These are phyloP conservation scores for Coniochaeta sp. DNA, from an alignment of 2,329 filamentous ascomycete species.

Conservation along the genomic window DNA sequence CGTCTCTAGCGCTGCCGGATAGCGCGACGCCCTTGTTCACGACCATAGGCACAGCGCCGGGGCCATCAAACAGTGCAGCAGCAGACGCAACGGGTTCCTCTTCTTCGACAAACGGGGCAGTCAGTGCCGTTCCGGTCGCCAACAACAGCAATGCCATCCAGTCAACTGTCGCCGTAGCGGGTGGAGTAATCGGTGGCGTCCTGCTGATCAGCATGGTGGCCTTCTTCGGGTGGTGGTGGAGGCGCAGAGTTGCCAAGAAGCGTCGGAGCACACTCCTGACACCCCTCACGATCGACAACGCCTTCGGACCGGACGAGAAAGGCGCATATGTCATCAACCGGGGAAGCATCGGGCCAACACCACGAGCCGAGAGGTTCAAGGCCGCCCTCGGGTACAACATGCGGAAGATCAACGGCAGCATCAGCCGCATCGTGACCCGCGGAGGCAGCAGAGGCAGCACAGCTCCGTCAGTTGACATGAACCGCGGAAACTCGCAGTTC, in stretches of 20 bases:
- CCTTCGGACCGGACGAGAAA: conserved; percentile 18
- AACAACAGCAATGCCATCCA: conserved; percentile 17
- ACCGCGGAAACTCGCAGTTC: conserved; percentile 48
- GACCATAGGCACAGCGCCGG: conserved; percentile 10
- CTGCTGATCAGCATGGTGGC: conserved; percentile 36
- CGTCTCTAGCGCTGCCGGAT: conserved; percentile 6
- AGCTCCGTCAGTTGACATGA: conserved; percentile 37
- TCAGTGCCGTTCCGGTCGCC: conserved; percentile 10
- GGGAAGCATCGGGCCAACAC: conserved; percentile 41
- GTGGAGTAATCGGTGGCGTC: conserved; percentile 42
- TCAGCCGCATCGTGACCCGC: conserved; percentile 23
- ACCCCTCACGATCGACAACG: conserved; percentile 30
- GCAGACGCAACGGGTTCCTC: conserved; percentile 7
- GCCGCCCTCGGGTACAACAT: conserved; percentile 29
- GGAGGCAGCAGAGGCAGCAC: conserved; percentile 21
- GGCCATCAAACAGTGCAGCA: conserved; percentile 8
- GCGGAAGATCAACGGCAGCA: conserved; percentile 24
- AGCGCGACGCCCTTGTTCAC: conserved; percentile 10
- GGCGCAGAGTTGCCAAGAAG: conserved; percentile 31
- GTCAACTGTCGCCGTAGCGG: conserved; percentile 38
- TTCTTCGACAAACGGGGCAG: conserved; percentile 10
- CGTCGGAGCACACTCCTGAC: conserved; percentile 42
- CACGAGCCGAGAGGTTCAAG: conserved; percentile 32
- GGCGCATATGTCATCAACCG: conserved; percentile 34
- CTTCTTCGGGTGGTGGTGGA: conserved; percentile 44